These are phyloP conservation scores for Viola odorata DNA, from an alignment of 345 rosid genomes.

Conservation along the genomic window DNA sequence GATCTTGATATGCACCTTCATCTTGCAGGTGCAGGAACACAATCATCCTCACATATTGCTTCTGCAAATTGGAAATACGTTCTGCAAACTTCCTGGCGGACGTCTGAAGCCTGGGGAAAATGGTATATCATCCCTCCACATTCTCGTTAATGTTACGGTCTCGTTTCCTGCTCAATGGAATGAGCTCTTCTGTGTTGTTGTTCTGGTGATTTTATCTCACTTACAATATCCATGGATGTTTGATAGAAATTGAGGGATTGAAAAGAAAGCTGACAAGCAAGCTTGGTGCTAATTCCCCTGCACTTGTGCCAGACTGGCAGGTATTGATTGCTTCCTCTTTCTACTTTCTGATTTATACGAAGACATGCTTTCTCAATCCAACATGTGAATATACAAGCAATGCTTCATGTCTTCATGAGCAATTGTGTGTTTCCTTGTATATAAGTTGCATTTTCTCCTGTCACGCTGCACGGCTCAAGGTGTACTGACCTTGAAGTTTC, in stretches of 20 bases:
- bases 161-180: not conserved
- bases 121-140: conserved; percentile 37
- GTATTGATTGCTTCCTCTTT: conserved; percentile 24
- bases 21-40: conserved; percentile 90
- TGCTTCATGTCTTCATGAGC: conserved; percentile 2
- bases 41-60: conserved; percentile 96
- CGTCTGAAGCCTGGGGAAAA: conserved; percentile 96
- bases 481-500: no score
- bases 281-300: conserved; percentile 83
- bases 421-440: conserved; percentile 14
- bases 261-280: conserved; percentile 92
- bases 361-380: no score
- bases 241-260: conserved; percentile 84
- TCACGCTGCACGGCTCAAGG: no score
- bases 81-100: conserved; percentile 99
- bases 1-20: not conserved
- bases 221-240: conserved; percentile 2
- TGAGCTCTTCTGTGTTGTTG: not conserved
- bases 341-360: not conserved
- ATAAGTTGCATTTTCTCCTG: not conserved
- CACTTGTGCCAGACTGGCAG: conserved; percentile 91
- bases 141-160: not conserved
- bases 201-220: conserved; percentile 2
- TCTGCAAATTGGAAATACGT: conserved; percentile 91
- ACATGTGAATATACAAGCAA: not conserved